Conservation (phyloP, 306 rosid genomes). For the Vigna angularis region DNA sequence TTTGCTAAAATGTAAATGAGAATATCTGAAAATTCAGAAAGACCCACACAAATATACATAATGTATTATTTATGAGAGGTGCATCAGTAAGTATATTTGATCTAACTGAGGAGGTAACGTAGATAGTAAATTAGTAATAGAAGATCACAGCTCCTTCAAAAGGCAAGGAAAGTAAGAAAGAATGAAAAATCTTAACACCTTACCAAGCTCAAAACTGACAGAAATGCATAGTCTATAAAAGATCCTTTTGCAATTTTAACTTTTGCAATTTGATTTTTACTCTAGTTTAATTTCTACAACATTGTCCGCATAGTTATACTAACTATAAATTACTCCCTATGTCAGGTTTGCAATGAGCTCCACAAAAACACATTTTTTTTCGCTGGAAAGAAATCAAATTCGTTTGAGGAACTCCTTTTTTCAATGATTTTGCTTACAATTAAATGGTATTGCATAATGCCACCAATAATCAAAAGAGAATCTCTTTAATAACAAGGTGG, state of each 20-base stretch:
- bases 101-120: conserved; percentile 2
- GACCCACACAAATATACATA: conserved; percentile 1
- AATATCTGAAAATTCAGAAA: neutral
- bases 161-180: neutral
- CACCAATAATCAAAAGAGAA: neutral
- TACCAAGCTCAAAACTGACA: neutral
- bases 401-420: neutral
- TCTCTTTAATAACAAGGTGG: neutral
- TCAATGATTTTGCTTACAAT: neutral
- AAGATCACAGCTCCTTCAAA: conserved; percentile 6
- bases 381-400: neutral
- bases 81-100: conserved; percentile 7
- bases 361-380: neutral
- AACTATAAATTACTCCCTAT: neutral
- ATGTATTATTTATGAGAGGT: neutral
- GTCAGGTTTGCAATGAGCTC: neutral
- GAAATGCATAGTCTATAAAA: neutral
- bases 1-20: neutral
- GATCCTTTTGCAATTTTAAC: neutral
- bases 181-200: neutral
- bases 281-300: neutral
- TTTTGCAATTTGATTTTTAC: neutral
- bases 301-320: neutral
- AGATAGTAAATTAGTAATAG: neutral
- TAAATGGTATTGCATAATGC: neutral